Percentiles rank a stretch among this genome's conserved stretches.
These are phyloP conservation scores for Talaromyces adpressus DNA, from an alignment of 495 filamentous ascomycete genomes.

Conservation along the genomic window DNA sequence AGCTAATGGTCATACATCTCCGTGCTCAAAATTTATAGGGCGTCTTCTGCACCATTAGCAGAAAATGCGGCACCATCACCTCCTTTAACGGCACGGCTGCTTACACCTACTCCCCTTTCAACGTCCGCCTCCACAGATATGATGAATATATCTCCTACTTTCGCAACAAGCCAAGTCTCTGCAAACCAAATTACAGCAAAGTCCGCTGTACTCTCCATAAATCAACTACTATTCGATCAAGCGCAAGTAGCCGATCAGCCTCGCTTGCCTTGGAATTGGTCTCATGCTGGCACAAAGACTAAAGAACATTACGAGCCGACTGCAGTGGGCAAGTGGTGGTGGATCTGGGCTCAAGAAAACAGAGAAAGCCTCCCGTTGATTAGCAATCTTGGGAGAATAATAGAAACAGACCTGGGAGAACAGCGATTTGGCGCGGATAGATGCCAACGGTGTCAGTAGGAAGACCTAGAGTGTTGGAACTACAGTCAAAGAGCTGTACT, in stretches of 20 bases:
- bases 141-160: neutral
- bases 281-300: neutral
- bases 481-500: neutral
- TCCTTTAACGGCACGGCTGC: neutral
- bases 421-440: neutral
- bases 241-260: neutral
- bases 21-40: neutral
- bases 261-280: neutral
- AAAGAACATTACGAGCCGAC: neutral
- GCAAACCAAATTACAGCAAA: neutral
- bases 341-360: neutral
- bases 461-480: neutral
- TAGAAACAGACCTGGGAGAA: slow-evolving; percentile 1
- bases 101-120: neutral
- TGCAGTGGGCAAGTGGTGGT: slow-evolving; percentile 2
- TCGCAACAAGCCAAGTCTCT: neutral
- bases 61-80: neutral
- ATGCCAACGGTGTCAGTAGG: neutral
- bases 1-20: neutral
- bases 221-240: neutral
- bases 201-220: too few relatives aligned
- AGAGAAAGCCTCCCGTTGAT: neutral
- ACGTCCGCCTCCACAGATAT: neutral
- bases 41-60: neutral
- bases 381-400: slow-evolving; percentile 3